phyloP scores from a whole-genome alignment of 2,329 filamentous ascomycete species.

The Xylariales sp. region DNA sequence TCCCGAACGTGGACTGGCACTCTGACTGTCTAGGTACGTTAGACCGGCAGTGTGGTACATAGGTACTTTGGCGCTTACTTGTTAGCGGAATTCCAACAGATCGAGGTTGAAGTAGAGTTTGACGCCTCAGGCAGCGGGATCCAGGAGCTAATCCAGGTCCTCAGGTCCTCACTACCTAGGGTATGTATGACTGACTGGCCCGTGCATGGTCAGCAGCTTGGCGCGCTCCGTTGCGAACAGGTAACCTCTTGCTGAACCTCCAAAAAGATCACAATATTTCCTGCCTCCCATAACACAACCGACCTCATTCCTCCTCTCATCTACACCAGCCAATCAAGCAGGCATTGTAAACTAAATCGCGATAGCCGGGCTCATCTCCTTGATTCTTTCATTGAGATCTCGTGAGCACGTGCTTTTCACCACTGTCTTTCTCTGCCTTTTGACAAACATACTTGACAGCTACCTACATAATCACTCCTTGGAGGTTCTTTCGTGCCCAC shows the following conservation, averaged over 20 bases:
- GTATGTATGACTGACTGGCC: too few species aligned
- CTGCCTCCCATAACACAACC: constrained; percentile 13
- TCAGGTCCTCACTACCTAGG: too few species aligned
- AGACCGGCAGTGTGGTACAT: too few species aligned
- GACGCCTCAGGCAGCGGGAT: background rate
- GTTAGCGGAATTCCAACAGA: too few species aligned
- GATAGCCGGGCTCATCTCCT: background rate
- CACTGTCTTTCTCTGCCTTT: constrained; percentile 15
- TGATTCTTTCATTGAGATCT: constrained; percentile 12
- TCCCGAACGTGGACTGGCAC: too few species aligned
- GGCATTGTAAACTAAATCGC: constrained; percentile 18
- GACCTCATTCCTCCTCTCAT: constrained; percentile 12
- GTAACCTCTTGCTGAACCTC: constrained; percentile 22
- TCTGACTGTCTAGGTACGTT: too few species aligned
- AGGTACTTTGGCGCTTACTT: too few species aligned
- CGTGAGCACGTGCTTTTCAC: constrained; percentile 15
- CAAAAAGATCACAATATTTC: constrained; percentile 18
- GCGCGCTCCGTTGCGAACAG: constrained; percentile 26
- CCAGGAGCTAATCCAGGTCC: too few species aligned
- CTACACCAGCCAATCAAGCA: constrained; percentile 4
- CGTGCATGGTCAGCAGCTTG: constrained; percentile 14
- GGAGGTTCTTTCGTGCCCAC: constrained; percentile 14
- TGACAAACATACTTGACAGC: constrained; percentile 9
- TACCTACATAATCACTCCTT: constrained; percentile 18
- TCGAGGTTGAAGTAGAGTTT: too few species aligned